Evolutionary conservation across 306 rosid species (phyloP).

Genomic region (Vigna nakashimae): DNA sequence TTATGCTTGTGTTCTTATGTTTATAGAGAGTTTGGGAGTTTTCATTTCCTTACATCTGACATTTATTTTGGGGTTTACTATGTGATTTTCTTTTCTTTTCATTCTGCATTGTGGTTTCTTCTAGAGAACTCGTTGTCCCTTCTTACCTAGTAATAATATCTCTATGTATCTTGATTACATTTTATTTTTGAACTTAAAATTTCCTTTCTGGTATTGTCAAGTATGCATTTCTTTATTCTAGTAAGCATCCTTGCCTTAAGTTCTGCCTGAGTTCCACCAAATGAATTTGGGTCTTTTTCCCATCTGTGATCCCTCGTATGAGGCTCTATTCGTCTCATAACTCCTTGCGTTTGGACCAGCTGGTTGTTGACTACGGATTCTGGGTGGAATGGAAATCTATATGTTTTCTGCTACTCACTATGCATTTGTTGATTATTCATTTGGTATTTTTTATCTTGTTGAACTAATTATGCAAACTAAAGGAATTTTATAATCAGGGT

Average conservation of each 20-base stretch:
- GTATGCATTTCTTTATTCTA: neutral
- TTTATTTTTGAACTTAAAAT: neutral
- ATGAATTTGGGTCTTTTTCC: neutral
- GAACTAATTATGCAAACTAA: neutral
- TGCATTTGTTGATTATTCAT: too few relatives aligned
- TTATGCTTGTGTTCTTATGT: neutral
- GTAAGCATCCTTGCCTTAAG: slow-evolving; percentile 3
- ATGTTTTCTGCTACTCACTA: neutral
- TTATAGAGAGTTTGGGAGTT: neutral
- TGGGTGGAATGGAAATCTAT: slow-evolving; percentile 6
- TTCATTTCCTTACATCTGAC: neutral
- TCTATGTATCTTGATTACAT: neutral
- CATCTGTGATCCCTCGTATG: neutral
- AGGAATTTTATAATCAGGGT: neutral
- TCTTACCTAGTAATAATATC: neutral
- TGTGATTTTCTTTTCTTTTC: neutral
- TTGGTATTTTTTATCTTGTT: neutral
- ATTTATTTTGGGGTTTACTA: neutral
- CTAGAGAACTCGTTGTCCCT: neutral
- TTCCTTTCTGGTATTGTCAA: neutral
- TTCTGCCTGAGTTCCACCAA: neutral
- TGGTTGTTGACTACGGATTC: slow-evolving; percentile 23
- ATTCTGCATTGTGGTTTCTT: neutral
- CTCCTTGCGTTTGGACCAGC: neutral
- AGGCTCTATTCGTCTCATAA: neutral